Base-by-base conservation (phyloP, 1,284 basidiomycete species). In the Trametes hirsuta region DNA sequence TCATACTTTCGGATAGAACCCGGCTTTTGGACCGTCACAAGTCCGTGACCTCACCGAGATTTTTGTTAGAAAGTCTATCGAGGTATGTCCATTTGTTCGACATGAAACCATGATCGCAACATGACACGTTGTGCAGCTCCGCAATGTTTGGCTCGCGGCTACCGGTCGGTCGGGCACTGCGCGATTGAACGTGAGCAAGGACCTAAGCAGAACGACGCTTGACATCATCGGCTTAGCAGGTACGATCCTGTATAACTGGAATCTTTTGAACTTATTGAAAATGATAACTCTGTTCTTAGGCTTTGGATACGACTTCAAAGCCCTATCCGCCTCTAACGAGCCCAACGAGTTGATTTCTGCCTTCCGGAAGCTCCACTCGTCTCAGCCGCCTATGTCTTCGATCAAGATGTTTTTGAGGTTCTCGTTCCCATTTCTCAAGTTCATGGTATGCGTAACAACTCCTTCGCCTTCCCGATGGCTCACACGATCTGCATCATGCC, bases 21-120 rank as follows among this genome's bases (percentile, higher is more conserved):
- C 85, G 21, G 85, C 84, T 0, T 87, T 88, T 58, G 82, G 84
- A 3, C 77, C 79, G 0, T 69, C 77, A 0, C 82, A 86, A 61
- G 77, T 87, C 35, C 76, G 85, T 2, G 81, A 81, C 42, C 69
- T 87, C 0, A 86, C 82, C 0, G 75, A 75, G 12, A 77, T 86
- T 12, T 87, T 88, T 58, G 62, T 85, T 2, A 74, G 79, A 6
- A 86, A 87, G 69, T 71, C 85, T 0, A 62, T 76, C 0, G 72
- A 81, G 64, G 85, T 39, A 9, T 15, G 35, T 36, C 24, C 12
- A 12, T 6, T 2, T 5, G 12, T 22, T 9, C 40, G 4, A 4
- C 3, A 37, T 6, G 14, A 48, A 18, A 6, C 3, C 34, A 3
- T 15, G 6, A 10, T n/a, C 1, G 12, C n/a, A 30, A 30, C 30